Base-by-base conservation (phyloP, 371 early-diverging fungal species). In the Lichtheimia hyalospora region DNA sequence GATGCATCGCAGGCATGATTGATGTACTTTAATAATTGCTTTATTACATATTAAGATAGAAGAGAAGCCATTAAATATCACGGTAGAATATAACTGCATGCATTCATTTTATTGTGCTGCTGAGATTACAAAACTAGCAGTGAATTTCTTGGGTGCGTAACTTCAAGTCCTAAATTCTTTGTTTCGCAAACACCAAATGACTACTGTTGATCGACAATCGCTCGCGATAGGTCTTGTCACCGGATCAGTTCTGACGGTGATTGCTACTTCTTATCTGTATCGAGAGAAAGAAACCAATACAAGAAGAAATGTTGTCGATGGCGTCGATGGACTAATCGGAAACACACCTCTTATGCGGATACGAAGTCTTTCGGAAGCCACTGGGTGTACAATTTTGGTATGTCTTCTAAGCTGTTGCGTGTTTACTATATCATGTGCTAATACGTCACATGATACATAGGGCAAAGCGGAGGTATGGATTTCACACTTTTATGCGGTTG, bases 341-440 rank as follows among this genome's bases (percentile, higher is more conserved):
- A 90, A 94, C 70, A 96, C 97, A 2, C 96, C 95, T 15, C 83
- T 96, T 62, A 78, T 96, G 71, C 80, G 89, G 40, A 91, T 97
- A 44, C 83, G 83, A 58, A 92, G 93, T 52, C 71, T 97, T 14
- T 94, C 94, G 3, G 89, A 89, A 16, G 89, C 84, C 1, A 96
- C 97, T 0, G 96, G 96, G 0, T 97, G 98, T 68, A 87, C 89
- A 57, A 89, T 97, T 52, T 72, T 92, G 66, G 96, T 85, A 34
- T 74, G 64, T 62, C 57, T 18, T 15, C 6, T 34, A 34, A 34
- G 27, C 27, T 34, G 8, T 8, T 8, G 6, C 8, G 10, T 34
- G 34, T 5, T 34, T 8, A 10, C 8, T 34, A 34, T 34, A 34
- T 8, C 34, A 0, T 34, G 5, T 24, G 13, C 41, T 39, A n/a